Percentiles rank a stretch among this genome's conserved stretches.
Conservation (phyloP, 371 early-diverging fungal genomes). For the Choanephora cucurbitarum region DNA sequence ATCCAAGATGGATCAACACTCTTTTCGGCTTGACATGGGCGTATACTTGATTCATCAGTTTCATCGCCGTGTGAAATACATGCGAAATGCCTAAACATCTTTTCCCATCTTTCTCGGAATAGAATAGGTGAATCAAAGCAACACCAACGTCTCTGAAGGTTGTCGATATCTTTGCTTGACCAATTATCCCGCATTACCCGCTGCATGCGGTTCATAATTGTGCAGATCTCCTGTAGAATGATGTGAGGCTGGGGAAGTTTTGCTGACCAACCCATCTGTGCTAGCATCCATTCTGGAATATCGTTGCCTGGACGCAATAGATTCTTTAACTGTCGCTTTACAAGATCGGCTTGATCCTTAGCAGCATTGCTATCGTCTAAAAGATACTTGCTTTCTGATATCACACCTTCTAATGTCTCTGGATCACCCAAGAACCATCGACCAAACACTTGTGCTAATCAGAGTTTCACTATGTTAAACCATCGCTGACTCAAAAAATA, state of each 20-base stretch:
- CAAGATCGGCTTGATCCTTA: conserved; percentile 89
- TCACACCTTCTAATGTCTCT: conserved; percentile 57
- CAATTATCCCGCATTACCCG: conserved; percentile 83
- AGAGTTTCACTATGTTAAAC: conserved; percentile 1
- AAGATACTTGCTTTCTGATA: conserved; percentile 84
- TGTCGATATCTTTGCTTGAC: conserved; percentile 51
- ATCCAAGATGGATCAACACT: conserved; percentile 85
- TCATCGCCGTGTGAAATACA: conserved; percentile 58
- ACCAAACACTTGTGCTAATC: conserved; percentile 77
- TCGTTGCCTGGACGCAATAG: conserved; percentile 57
- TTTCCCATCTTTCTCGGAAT: conserved; percentile 95
- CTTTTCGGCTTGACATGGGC: conserved; percentile 21
- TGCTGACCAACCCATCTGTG: conserved; percentile 54
- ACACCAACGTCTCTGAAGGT: conserved; percentile 75
- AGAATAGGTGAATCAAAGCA: conserved; percentile 75
- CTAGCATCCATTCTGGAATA: conserved; percentile 45
- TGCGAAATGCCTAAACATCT: conserved; percentile 87
- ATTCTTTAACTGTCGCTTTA: conserved; percentile 71
- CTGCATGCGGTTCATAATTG: conserved; percentile 67
- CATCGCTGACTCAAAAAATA: not conserved
- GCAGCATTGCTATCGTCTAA: conserved; percentile 94
- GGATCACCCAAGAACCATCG: conserved; percentile 72
- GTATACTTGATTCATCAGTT: conserved; percentile 34
- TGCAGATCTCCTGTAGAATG: conserved; percentile 71
- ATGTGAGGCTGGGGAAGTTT: conserved; percentile 64